These are phyloP conservation scores for Scheffersomyces lignicola DNA, from an alignment of 1,139 yeast genomes.

Conservation along the genomic window DNA sequence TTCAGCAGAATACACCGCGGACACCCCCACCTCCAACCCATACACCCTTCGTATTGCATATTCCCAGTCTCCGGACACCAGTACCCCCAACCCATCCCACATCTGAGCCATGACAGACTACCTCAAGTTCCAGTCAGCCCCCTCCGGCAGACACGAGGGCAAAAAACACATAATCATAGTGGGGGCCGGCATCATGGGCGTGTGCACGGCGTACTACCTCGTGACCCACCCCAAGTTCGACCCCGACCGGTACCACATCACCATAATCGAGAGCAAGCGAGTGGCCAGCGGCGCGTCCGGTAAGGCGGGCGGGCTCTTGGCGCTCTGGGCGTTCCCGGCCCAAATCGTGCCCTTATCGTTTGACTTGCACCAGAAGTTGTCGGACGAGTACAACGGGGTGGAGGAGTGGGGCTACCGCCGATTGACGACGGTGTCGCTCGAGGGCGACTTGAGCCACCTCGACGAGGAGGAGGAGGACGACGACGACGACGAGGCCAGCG, in stretches of 20 bases:
- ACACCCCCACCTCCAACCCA: too few species aligned
- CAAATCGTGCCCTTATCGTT: conserved; percentile 90
- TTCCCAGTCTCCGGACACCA: too few species aligned
- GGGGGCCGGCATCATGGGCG: conserved; percentile 97
- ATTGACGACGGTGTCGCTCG: conserved; percentile 81
- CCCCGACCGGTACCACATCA: conserved; percentile 70
- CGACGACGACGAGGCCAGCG: conserved; percentile 9
- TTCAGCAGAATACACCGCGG: too few species aligned
- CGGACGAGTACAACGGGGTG: conserved; percentile 76
- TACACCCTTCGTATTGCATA: too few species aligned
- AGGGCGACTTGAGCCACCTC: conserved; percentile 65
- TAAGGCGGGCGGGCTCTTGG: conserved; percentile 93
- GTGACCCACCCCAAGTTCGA: conserved; percentile 82
- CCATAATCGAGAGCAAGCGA: conserved; percentile 85
- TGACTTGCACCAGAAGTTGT: conserved; percentile 78
- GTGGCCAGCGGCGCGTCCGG: conserved; percentile 99
- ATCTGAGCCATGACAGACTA: conserved; percentile 29
- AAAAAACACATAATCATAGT: conserved; percentile 72
- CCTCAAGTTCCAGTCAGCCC: conserved; percentile 38
- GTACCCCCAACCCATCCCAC: not conserved
- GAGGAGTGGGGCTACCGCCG: conserved; percentile 92
- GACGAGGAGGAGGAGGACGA: conserved; percentile 15
- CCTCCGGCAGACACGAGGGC: conserved; percentile 59
- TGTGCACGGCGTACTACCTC: conserved; percentile 87
- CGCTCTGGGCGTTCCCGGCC: conserved; percentile 96